phyloP scores from a whole-genome alignment of 2,329 filamentous ascomycete species.

The Diaporthe amygdali region DNA sequence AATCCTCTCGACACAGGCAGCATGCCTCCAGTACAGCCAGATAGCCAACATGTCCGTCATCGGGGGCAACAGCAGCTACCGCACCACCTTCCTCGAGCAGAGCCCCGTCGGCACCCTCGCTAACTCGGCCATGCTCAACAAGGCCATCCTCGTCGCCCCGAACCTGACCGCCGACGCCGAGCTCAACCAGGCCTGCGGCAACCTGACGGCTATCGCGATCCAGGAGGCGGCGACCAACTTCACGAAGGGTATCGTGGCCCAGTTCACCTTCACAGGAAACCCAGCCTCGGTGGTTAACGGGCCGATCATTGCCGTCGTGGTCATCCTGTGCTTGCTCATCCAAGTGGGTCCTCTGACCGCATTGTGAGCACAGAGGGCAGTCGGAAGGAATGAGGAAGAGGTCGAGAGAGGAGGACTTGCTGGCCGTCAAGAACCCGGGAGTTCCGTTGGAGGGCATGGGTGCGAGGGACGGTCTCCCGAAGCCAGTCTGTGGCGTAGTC shows the following conservation, averaged over 20 bases:
- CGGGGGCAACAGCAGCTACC: slow-evolving; percentile 49
- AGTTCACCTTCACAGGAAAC: slow-evolving; percentile 29
- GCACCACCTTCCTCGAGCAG: slow-evolving; percentile 49
- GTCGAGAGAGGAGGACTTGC: not conserved
- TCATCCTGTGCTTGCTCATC: not conserved
- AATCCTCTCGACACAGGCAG: not conserved
- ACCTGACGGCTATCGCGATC: slow-evolving; percentile 49
- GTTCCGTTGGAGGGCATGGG: not conserved
- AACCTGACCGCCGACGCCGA: slow-evolving; percentile 43
- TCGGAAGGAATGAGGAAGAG: not conserved
- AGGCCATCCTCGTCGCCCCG: slow-evolving; percentile 41
- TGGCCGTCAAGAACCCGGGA: not conserved
- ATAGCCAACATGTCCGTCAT: slow-evolving; percentile 54
- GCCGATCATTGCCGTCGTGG: not conserved
- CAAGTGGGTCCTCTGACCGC: not conserved
- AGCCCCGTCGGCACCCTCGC: slow-evolving; percentile 46
- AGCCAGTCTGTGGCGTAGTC: not conserved
- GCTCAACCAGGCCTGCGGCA: slow-evolving; percentile 51
- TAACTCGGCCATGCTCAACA: slow-evolving; percentile 46
- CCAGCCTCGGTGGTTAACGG: not conserved
- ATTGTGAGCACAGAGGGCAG: not conserved
- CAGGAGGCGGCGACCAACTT: slow-evolving; percentile 49
- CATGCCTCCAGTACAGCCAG: slow-evolving; percentile 48
- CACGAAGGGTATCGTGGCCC: slow-evolving; percentile 45
- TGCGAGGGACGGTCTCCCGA: not conserved